These are phyloP conservation scores for Fusarium torreyae DNA, from an alignment of 2,329 filamentous ascomycete species.

Conservation along the genomic window DNA sequence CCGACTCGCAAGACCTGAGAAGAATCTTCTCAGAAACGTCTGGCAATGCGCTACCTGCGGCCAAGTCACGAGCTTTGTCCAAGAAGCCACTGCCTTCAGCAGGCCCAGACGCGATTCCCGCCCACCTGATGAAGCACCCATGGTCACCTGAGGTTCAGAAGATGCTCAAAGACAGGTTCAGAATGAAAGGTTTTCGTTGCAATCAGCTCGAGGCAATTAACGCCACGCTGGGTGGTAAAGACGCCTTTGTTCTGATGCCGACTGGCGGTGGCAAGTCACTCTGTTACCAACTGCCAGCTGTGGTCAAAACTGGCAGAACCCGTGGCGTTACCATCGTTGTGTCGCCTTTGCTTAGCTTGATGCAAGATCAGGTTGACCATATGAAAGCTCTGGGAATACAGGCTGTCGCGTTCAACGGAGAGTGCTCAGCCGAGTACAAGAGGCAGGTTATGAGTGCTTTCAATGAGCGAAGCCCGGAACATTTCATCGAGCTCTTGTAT, in stretches of 20 bases:
- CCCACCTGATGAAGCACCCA: conserved; percentile 73
- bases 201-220: conserved; percentile 98
- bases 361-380: conserved; percentile 96
- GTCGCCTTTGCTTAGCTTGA: conserved; percentile 94
- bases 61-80: conserved; percentile 52
- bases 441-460: conserved; percentile 76
- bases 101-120: conserved; percentile 57
- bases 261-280: conserved; percentile 97
- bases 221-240: conserved; percentile 86
- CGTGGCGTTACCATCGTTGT: conserved; percentile 91
- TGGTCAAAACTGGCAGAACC: conserved; percentile 85
- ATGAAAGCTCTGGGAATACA: conserved; percentile 81
- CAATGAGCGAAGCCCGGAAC: conserved; percentile 75
- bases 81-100: conserved; percentile 53
- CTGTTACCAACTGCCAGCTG: conserved; percentile 94
- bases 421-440: conserved; percentile 75
- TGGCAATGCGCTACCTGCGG: conserved; percentile 58
- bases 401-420: conserved; percentile 86
- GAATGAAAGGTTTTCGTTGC: conserved; percentile 86
- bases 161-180: conserved; percentile 86
- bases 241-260: conserved; percentile 97
- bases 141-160: conserved; percentile 91
- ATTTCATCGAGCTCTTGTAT: conserved; percentile 88
- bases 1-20: conserved; percentile 50
- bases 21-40: conserved; percentile 64